Percentiles rank a stretch among this genome's conserved stretches.
These are phyloP conservation scores for Rhodotorula sp. DNA, from an alignment of 1,284 basidiomycete species.

Conservation along the genomic window DNA sequence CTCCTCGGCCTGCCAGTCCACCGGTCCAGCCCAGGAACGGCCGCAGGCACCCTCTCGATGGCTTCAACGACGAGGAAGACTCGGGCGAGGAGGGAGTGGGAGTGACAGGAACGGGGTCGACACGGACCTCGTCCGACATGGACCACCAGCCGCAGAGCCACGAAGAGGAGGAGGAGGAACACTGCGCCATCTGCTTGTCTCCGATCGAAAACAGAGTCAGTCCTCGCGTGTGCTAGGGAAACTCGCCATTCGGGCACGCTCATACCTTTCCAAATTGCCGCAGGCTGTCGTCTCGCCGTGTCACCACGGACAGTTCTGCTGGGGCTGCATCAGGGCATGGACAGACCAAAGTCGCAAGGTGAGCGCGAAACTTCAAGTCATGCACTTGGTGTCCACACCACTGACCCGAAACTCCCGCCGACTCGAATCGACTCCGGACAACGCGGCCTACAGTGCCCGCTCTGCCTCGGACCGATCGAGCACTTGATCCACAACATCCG, in stretches of 20 bases:
- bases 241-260: not conserved
- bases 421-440: conserved; percentile 2
- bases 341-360: conserved; percentile 44
- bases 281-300: conserved; percentile 46
- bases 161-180: conserved; percentile 32
- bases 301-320: conserved; percentile 49
- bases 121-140: not conserved
- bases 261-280: not conserved
- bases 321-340: conserved; percentile 48
- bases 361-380: conserved; percentile 16
- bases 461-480: conserved; percentile 45
- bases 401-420: not conserved
- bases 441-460: conserved; percentile 43
- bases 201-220: conserved; percentile 44
- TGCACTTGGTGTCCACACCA: conserved; percentile 15
- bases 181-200: conserved; percentile 48
- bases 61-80: conserved; percentile 21
- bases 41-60: conserved; percentile 9
- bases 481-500: conserved; percentile 47
- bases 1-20: not conserved
- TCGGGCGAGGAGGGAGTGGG: not conserved
- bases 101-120: not conserved
- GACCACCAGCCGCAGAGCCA: not conserved
- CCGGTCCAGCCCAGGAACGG: not conserved
- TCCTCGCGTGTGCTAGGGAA: too few species aligned